These are phyloP conservation scores for Fusarium sp. DNA, from an alignment of 2,329 filamentous ascomycete genomes.

Conservation along the genomic window DNA sequence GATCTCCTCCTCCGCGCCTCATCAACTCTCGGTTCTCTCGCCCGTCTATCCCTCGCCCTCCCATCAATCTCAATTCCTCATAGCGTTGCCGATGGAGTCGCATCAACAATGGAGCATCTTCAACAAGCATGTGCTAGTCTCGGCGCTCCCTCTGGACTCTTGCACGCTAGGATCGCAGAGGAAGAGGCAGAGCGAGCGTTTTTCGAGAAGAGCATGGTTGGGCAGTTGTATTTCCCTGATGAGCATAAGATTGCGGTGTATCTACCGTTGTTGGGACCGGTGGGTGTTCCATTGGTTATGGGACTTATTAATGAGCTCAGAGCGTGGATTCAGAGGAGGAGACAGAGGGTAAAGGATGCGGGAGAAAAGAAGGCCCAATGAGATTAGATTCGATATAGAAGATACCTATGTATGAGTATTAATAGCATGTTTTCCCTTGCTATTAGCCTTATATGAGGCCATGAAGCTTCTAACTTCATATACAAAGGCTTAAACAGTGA, in stretches of 20 bases:
- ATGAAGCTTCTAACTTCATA: not conserved
- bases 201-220: constrained; percentile 99
- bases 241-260: constrained; percentile 99
- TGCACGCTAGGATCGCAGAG: constrained; percentile 85
- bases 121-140: constrained; percentile 79
- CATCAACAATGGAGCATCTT: constrained; percentile 80
- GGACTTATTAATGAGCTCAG: constrained; percentile 83
- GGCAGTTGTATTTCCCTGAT: constrained; percentile 97
- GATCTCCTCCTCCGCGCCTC: constrained; percentile 89
- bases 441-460: not conserved
- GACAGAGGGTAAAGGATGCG: constrained; percentile 53
- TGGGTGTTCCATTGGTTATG: constrained; percentile 89
- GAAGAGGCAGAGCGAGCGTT: constrained; percentile 91
- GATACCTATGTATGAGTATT: constrained; percentile 26
- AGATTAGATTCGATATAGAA: constrained; percentile 1
- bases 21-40: constrained; percentile 91
- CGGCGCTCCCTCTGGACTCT: constrained; percentile 71
- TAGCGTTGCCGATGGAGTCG: constrained; percentile 85
- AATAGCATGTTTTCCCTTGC: not conserved
- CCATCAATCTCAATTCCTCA: constrained; percentile 91
- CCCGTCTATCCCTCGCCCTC: constrained; percentile 83
- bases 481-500: not conserved
- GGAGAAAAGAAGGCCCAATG: constrained; percentile 52
- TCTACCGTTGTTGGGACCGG: constrained; percentile 86
- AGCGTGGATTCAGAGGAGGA: constrained; percentile 62